Base-by-base conservation (phyloP, 2,329 filamentous ascomycete genomes). In the Clarireedia paspali region DNA sequence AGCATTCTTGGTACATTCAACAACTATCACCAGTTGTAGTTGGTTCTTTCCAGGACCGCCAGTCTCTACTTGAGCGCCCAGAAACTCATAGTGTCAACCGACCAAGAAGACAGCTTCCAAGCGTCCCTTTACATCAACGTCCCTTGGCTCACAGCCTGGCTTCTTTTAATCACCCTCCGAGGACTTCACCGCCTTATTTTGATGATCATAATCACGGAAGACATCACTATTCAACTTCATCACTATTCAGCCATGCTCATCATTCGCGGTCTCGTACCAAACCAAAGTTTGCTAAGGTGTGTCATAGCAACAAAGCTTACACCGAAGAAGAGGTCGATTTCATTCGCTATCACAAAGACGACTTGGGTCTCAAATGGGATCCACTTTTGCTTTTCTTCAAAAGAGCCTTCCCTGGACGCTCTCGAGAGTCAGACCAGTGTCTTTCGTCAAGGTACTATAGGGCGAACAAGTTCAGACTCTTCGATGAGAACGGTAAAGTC, bases 241-340 rank as follows among this genome's bases (percentile, higher is more conserved):
- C 39, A 3, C 5, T 20, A 1, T 20, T n/a, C 2, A n/a, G 39
- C 39, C 39, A 55, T 20, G n/a, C 42, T 9, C 42, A 23, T 23
- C 20, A 14, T 14, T 45, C 42, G 5, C 20, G 20, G 5, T 24
- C n/a, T 26, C 6, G 1, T 2, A 20, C 9, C 10, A n/a, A n/a
- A n/a, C 10, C 42, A 20, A 45, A 24, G 20, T 23, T 17, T 5
- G n/a, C 6, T 45, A 47, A 46, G 5, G 49, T 50, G 26, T 59
- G 54, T 27, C 60, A 56, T 27, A 57, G 55, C 34, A 62, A 62
- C 42, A 57, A 57, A 14, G 39, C 57, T 5, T 62, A 62, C 30
- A 54, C 48, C 2, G 23, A 24, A 5, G 57, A 60, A 40, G 55
- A 61, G 24, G 51, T 61, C 6, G 48, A 58, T 27, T 60, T 53